These are phyloP conservation scores for Zopfochytrium polystomum DNA, from an alignment of 371 early-diverging fungal genomes.

Conservation along the genomic window DNA sequence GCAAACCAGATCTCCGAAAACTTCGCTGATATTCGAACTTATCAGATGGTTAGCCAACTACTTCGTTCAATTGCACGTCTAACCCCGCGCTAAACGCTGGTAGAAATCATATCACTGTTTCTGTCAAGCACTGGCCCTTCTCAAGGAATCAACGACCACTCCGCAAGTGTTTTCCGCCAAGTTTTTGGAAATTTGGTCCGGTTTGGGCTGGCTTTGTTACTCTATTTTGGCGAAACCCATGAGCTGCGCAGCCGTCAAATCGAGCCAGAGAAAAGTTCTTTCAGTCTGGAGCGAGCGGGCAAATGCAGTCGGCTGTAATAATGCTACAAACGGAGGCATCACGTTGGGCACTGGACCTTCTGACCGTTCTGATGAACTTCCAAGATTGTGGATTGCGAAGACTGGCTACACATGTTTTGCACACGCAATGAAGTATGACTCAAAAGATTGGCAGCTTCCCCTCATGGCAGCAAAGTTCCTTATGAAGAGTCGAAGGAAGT, in stretches of 20 bases:
- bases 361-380: too few relatives aligned
- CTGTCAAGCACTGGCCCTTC: slow-evolving; percentile 39
- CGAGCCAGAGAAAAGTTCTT: neutral
- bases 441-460: slow-evolving; percentile 43
- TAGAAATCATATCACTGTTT: slow-evolving; percentile 62
- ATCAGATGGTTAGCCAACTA: slow-evolving; percentile 54
- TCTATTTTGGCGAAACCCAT: slow-evolving; percentile 67
- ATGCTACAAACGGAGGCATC: too few relatives aligned
- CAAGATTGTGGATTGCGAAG: too few relatives aligned
- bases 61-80: slow-evolving; percentile 14
- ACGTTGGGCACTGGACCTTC: too few relatives aligned
- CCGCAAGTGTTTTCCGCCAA: slow-evolving; percentile 3
- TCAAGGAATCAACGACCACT: slow-evolving; percentile 7
- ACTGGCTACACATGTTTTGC: slow-evolving; percentile 33
- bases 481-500: slow-evolving; percentile 51
- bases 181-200: slow-evolving; percentile 48
- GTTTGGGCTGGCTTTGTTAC: slow-evolving; percentile 63
- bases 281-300: slow-evolving; percentile 18
- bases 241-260: slow-evolving; percentile 54
- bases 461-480: slow-evolving; percentile 64
- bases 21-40: slow-evolving; percentile 50
- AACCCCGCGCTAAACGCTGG: neutral
- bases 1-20: slow-evolving; percentile 58
- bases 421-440: slow-evolving; percentile 40
- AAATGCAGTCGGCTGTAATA: slow-evolving; percentile 19